Evolutionary conservation across 164 flowering plant genomes (phyloP).

Genomic region (Platanus orientalis): DNA sequence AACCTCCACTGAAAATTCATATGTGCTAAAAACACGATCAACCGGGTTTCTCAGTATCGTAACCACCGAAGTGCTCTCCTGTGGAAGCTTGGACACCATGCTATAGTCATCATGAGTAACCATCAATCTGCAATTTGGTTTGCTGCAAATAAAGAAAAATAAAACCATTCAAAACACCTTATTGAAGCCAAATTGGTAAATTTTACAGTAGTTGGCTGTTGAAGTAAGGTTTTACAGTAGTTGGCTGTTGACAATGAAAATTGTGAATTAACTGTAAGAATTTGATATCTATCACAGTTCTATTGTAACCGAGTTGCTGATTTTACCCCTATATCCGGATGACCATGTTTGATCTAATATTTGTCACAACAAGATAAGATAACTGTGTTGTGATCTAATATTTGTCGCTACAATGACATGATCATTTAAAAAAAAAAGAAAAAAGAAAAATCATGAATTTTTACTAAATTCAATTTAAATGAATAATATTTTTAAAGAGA

Average conservation of each 20-base stretch:
- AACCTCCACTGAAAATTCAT: conserved; percentile 92
- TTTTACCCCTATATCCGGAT: not conserved
- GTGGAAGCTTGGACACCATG: conserved; percentile 78
- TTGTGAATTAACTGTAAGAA: not conserved
- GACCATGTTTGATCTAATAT: too few species aligned
- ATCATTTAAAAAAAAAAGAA: too few species aligned
- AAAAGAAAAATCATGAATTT: too few species aligned
- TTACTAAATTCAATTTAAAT: too few species aligned
- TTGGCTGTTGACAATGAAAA: not conserved
- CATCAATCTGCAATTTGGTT: conserved; percentile 71
- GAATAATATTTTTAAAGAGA: too few species aligned
- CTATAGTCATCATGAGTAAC: conserved; percentile 97
- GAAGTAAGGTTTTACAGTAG: too few species aligned
- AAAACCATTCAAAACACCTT: conserved; percentile 9
- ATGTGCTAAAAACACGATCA: conserved; percentile 94
- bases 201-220: not conserved
- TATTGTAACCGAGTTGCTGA: not conserved
- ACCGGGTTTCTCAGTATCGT: conserved; percentile 85
- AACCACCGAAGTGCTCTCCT: conserved; percentile 78
- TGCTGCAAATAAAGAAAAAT: conserved; percentile 45
- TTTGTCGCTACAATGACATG: too few species aligned
- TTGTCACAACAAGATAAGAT: too few species aligned
- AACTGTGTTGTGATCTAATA: too few species aligned
- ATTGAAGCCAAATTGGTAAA: not conserved
- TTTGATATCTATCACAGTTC: not conserved